Percentiles rank a stretch among this genome's conserved stretches.
phyloP scores from a whole-genome alignment of 2,329 filamentous ascomycete genomes.

The Davidsoniella neocaledoniae region DNA sequence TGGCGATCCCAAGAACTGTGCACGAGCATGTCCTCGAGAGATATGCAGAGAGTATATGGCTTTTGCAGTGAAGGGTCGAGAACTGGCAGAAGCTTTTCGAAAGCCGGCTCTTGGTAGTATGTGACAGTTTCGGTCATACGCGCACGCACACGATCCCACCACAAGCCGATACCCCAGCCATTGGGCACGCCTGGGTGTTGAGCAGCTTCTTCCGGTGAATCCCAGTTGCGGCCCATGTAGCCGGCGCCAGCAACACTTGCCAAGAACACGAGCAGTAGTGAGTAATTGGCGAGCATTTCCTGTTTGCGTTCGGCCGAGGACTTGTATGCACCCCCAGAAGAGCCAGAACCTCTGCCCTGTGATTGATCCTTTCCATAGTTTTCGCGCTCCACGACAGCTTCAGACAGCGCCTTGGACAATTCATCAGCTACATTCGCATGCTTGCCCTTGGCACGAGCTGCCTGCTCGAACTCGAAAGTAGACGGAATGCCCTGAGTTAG shows the following conservation, averaged over 20 bases:
- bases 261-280: slow-evolving; percentile 46
- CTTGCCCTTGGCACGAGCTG: slow-evolving; percentile 13
- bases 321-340: slow-evolving; percentile 67
- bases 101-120: slow-evolving; percentile 93
- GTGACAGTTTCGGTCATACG: slow-evolving; percentile 59
- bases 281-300: slow-evolving; percentile 56
- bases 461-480: slow-evolving; percentile 64
- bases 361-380: slow-evolving; percentile 24
- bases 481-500: slow-evolving; percentile 90
- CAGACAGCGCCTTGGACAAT: slow-evolving; percentile 15
- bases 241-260: slow-evolving; percentile 40
- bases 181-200: slow-evolving; percentile 56
- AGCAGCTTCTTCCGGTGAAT: slow-evolving; percentile 57
- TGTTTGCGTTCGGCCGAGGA: slow-evolving; percentile 79
- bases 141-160: slow-evolving; percentile 67
- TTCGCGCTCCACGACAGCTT: slow-evolving; percentile 19
- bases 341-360: slow-evolving; percentile 32
- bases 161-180: slow-evolving; percentile 58
- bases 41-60: slow-evolving; percentile 84
- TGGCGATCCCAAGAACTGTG: slow-evolving; percentile 91
- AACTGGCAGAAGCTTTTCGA: slow-evolving; percentile 80
- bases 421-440: slow-evolving; percentile 20
- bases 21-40: slow-evolving; percentile 81
- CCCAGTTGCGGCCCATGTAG: slow-evolving; percentile 82
- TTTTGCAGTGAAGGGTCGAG: slow-evolving; percentile 62